These are phyloP conservation scores for Xylaria multiplex DNA, from an alignment of 2,329 filamentous ascomycete species.

Conservation along the genomic window DNA sequence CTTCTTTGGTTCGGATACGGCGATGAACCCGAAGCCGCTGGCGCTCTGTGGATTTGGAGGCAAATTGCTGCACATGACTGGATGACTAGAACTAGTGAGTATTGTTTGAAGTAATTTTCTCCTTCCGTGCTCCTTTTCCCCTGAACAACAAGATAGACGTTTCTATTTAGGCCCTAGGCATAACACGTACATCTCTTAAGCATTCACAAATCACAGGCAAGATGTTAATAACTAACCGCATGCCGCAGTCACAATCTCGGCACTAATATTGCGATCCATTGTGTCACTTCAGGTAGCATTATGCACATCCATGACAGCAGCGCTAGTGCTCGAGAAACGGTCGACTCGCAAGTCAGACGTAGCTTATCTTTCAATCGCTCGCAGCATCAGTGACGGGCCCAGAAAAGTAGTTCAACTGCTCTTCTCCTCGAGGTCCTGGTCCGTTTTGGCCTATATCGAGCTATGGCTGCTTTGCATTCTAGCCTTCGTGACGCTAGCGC, in stretches of 20 bases:
- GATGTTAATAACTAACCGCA: background rate
- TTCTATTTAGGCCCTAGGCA: no score
- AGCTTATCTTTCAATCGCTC: constrained; percentile 28
- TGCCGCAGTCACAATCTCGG: constrained; percentile 18
- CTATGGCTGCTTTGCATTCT: constrained; percentile 25
- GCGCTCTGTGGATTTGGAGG: constrained; percentile 14
- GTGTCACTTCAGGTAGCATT: constrained; percentile 22
- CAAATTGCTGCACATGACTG: constrained; percentile 18
- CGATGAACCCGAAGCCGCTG: constrained; percentile 10
- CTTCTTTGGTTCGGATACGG: constrained; percentile 28
- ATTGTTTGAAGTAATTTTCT: background rate
- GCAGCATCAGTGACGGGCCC: constrained; percentile 33
- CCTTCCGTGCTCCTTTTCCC: background rate
- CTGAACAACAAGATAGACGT: no score
- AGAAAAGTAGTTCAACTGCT: constrained; percentile 23
- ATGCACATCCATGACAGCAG: constrained; percentile 33
- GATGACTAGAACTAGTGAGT: constrained; percentile 20
- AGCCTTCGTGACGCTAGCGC: constrained; percentile 8
- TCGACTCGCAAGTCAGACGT: constrained; percentile 27
- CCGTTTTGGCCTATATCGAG: constrained; percentile 21
- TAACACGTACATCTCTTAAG: no score
- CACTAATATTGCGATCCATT: constrained; percentile 16
- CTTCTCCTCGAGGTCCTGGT: constrained; percentile 14
- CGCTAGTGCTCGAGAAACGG: constrained; percentile 29
- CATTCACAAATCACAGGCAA: background rate